Evolutionary conservation across 345 rosid genomes (phyloP), one percentile per base, ranked within the genome.

Genomic region (Citrus hindsii): DNA sequence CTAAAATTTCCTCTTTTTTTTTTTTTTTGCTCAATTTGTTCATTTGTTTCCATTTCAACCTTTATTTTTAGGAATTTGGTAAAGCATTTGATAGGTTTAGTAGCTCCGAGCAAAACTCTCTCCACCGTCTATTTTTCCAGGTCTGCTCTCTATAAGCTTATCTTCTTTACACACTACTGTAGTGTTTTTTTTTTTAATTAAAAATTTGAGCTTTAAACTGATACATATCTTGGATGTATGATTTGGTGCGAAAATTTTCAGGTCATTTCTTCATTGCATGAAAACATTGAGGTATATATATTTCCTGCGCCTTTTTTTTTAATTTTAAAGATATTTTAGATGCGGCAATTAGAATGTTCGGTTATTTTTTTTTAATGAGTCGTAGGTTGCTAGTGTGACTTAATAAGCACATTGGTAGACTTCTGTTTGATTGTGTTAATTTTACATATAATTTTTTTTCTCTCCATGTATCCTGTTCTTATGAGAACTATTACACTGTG

Each of bases 211-310:
- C 30, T 65, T 48, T 66, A 18, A 76, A 32, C 22, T 42, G 9
- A 38, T 62, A 46, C 51, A 46, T 46, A 13, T 53, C 22, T 4
- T 19, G 65, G 27, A 21, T 69, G 53, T 46, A 24, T n/a, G 14
- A 24, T 64, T 38, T 82, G 19, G 30, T 27, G 16, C 69, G 55
- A 42, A 80, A 75, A 22, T 66, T 83, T 84, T 69, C 90, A 92
- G 97, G 92, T 91, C 71, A 85, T 93, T 78, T 84, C 89, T 51
- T 88, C 89, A 75, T 85, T 93, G 92, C 94, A 91, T 84, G 88
- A 76, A 73, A 80, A 76, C 33, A 59, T 88, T 73, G 89, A 88
- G 97, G 97, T 93, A 87, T 56, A 69, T 28, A 40, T 21, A 67
- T 46, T 69, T 73, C 61, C 38, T 55, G 35, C 51, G 4, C 40